These are phyloP conservation scores for Nyssa sinensis DNA, from an alignment of 148 eudicot genomes.

Conservation along the genomic window DNA sequence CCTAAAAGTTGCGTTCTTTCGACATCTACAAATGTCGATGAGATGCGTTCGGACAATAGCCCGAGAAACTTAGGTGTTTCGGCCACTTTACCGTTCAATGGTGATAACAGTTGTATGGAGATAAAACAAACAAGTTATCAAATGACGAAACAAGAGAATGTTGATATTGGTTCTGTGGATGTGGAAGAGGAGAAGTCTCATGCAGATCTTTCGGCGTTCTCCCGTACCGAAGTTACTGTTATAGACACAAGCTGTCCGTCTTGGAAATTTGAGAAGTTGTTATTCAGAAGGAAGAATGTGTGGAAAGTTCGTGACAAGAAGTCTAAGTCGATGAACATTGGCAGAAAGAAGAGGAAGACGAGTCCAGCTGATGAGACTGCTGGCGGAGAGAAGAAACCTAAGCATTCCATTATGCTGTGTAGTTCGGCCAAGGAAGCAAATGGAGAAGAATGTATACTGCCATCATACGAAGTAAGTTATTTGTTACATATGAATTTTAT, in stretches of 20 bases:
- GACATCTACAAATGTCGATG: slow-evolving; percentile 7
- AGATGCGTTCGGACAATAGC: slow-evolving; percentile 16
- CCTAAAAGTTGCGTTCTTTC: slow-evolving; percentile 46
- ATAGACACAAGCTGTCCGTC: slow-evolving; percentile 65
- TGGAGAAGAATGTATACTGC: slow-evolving; percentile 1
- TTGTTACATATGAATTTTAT: background rate
- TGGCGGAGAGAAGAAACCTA: slow-evolving; percentile 26
- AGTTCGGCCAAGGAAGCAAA: slow-evolving; percentile 19
- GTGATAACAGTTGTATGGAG: slow-evolving; percentile 34
- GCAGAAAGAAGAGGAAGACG: slow-evolving; percentile 50
- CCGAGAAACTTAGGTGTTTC: slow-evolving; percentile 24
- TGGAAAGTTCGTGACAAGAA: slow-evolving; percentile 82
- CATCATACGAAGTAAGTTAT: slow-evolving; percentile 26
- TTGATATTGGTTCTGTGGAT: background rate
- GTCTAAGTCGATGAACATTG: slow-evolving; percentile 24
- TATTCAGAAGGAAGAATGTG: slow-evolving; percentile 73
- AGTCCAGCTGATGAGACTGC: slow-evolving; percentile 14
- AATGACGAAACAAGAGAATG: slow-evolving; percentile 6
- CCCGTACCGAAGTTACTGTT: slow-evolving; percentile 71
- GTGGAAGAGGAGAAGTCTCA: slow-evolving; percentile 20
- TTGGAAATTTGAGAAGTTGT: slow-evolving; percentile 72
- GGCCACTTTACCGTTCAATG: slow-evolving; percentile 23
- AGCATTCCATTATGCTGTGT: slow-evolving; percentile 6
- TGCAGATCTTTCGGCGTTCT: slow-evolving; percentile 49
- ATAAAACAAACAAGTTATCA: slow-evolving; percentile 21